Evolutionary conservation across 2,329 filamentous ascomycete genomes (phyloP), one percentile per base, ranked within the genome.

Genomic region (Colletotrichum sp.): DNA sequence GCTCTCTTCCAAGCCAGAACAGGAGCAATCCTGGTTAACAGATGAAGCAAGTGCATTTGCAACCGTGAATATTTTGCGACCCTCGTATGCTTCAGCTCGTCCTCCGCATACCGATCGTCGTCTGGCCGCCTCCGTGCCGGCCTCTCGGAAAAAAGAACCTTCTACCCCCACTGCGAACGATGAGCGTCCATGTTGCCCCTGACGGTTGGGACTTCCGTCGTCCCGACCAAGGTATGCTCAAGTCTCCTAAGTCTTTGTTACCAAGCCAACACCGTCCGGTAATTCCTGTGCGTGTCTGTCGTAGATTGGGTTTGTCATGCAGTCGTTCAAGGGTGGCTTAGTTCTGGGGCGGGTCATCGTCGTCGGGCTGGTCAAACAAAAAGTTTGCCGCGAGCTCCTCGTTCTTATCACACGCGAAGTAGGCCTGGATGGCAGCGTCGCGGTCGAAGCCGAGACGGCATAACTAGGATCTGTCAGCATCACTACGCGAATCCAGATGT

Each of bases 401-500:
- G 85, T 99, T 98, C 91, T 98, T 99, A 86, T 99, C 97, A 85
- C 97, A 99, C 39, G 97, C 97, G 84, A 99, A 99, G 87, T 98
- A 99, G 30, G 97, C 97, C 87, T 99, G 96, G 79, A 98, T 98
- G 68, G 97, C 97, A 80, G 96, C 92, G 80, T 98, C 96, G 76
- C 96, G 93, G 81, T 96, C 93, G 84, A 99, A 99, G 44, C 97
- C 97, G 60, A 99, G 93, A 78, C 94, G 94, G 87, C 95, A 98
- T 82, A 99, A 90, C 95, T 98, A 78, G 68, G 22, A 13, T 8
- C 13, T 27, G 55, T 72, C 63, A 75, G 73, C 63, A 65, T 67
- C 60, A 6, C 55, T n/a, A 22, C 27, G 19, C 11, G 59, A 78
- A 55, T 34, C 8, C 34, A 19, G 16, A n/a, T n/a, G 5, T 27